phyloP scores from a whole-genome alignment of 2,329 filamentous ascomycete genomes.

The Pseudogymnoascus sp. region DNA sequence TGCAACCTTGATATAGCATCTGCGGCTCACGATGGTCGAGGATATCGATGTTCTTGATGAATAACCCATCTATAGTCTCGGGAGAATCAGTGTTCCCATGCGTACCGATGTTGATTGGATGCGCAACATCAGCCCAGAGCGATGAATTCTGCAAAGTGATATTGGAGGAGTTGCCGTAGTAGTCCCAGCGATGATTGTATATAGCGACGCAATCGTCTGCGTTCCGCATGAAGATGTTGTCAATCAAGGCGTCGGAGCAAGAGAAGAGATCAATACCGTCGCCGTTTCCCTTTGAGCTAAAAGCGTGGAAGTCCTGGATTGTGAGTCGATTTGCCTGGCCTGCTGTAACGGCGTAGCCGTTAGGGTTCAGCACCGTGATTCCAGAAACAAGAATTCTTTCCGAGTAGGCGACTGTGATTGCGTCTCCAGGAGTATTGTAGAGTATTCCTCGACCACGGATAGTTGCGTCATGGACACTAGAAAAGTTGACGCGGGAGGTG shows the following conservation, averaged over 20 bases:
- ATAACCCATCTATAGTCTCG: slow-evolving; percentile 27
- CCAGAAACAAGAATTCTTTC: background rate
- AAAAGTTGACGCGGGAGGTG: background rate
- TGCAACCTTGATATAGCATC: slow-evolving; percentile 31
- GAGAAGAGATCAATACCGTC: background rate
- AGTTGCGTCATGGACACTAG: background rate
- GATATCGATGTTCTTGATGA: slow-evolving; percentile 31
- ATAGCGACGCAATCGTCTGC: slow-evolving; percentile 22
- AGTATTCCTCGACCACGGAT: background rate
- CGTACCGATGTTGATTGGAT: slow-evolving; percentile 32
- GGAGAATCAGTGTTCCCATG: slow-evolving; percentile 26
- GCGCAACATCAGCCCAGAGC: slow-evolving; percentile 29
- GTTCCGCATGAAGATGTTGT: background rate
- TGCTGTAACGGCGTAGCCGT: background rate
- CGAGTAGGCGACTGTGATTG: background rate
- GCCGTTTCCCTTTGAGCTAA: background rate
- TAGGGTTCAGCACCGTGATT: background rate
- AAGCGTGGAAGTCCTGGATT: background rate
- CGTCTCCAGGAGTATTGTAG: background rate
- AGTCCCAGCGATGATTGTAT: slow-evolving; percentile 29
- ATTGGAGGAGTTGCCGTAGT: slow-evolving; percentile 28
- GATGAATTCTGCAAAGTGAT: slow-evolving; percentile 29
- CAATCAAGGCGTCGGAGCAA: background rate
- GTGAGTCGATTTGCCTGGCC: background rate
- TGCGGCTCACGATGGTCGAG: slow-evolving; percentile 32